A percentile compares a stretch with the other conserved stretches of the same genome.
These are phyloP conservation scores for Claviceps humidiphila DNA, from an alignment of 2,329 filamentous ascomycete species.

Conservation along the genomic window DNA sequence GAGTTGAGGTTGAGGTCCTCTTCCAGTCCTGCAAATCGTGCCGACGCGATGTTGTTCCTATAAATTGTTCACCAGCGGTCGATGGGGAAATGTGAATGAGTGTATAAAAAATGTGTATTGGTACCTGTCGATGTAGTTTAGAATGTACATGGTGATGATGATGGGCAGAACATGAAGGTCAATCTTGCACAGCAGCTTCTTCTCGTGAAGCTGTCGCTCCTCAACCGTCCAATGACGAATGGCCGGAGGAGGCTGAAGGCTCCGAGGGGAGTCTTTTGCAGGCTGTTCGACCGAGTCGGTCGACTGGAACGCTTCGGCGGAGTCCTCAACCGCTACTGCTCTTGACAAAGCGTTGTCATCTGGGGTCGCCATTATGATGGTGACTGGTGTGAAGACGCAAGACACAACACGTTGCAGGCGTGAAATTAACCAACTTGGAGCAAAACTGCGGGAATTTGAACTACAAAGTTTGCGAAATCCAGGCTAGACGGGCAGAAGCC, in stretches of 20 bases:
- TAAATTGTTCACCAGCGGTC: neutral
- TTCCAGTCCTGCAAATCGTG: conserved; percentile 17
- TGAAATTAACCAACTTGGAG: too few relatives aligned
- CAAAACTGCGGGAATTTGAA: too few relatives aligned
- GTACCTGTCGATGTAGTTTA: conserved; percentile 40
- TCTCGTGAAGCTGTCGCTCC: conserved; percentile 12
- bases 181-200: conserved; percentile 24
- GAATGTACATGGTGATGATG: conserved; percentile 46
- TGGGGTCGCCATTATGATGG: too few relatives aligned
- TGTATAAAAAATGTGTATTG: neutral
- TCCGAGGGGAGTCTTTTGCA: neutral
- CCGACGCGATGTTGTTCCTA: conserved; percentile 24
- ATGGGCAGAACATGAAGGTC: conserved; percentile 26
- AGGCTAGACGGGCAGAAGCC: too few relatives aligned
- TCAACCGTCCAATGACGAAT: conserved; percentile 1
- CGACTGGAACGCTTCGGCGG: neutral
- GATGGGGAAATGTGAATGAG: neutral
- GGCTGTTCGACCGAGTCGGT: neutral
- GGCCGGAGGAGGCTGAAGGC: neutral
- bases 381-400: too few relatives aligned
- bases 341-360: neutral
- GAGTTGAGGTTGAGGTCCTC: conserved; percentile 39
- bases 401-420: too few relatives aligned
- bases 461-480: too few relatives aligned
- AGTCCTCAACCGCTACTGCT: neutral